Percentiles rank a stretch among this genome's conserved stretches.
phyloP scores from a whole-genome alignment of 140 eudicot species.

The Senecio squalidus region DNA sequence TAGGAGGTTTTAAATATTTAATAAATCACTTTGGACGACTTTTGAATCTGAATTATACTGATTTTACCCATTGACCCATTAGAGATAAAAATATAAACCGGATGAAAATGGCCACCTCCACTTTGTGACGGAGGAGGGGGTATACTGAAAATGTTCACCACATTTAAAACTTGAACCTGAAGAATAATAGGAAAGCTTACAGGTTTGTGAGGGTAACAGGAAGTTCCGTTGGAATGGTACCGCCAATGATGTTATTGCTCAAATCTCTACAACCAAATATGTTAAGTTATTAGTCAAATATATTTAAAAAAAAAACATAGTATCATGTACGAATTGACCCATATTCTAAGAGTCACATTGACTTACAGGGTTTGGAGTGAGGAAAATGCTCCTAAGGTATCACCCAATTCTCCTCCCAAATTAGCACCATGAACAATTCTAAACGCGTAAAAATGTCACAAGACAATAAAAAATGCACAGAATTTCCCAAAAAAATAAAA shows the following conservation, averaged over 20 bases:
- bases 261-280: constrained; percentile 52
- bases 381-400: constrained; percentile 63
- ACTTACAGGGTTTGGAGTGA: constrained; percentile 68
- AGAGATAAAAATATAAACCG: too few relatives aligned
- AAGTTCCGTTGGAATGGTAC: constrained; percentile 63
- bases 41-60: too few relatives aligned
- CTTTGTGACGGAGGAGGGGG: too few relatives aligned
- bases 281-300: not conserved
- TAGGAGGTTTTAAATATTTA: too few relatives aligned
- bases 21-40: too few relatives aligned
- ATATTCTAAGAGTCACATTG: not conserved
- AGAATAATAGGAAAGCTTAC: constrained; percentile 38
- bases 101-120: too few relatives aligned
- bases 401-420: constrained; percentile 86
- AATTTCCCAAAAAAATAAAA: not conserved
- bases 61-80: too few relatives aligned
- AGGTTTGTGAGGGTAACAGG: constrained; percentile 56
- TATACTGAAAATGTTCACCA: not conserved
- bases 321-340: not conserved
- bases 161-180: not conserved
- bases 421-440: constrained; percentile 70
- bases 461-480: not conserved
- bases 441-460: constrained; percentile 5
- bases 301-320: not conserved
- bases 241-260: constrained; percentile 78